Evolutionary conservation across 805 yeast genomes (phyloP).

Genomic region (Tetrapisispora phaffii): DNA sequence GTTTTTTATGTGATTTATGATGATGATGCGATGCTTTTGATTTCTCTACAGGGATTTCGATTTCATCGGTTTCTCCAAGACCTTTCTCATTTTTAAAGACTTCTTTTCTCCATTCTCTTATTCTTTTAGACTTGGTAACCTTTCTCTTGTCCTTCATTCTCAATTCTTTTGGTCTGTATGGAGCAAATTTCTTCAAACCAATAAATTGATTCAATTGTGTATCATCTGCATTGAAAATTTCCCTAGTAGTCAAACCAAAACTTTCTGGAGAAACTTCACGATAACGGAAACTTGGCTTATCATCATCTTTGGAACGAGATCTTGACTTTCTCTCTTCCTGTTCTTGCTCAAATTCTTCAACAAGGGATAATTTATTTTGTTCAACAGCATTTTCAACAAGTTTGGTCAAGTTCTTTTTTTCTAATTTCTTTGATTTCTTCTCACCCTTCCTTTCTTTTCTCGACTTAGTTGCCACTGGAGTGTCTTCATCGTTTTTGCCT

Average conservation of each 20-base stretch:
- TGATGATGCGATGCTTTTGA: conserved; percentile 7
- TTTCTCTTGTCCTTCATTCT: conserved; percentile 72
- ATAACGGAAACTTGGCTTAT: conserved; percentile 58
- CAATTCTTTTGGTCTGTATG: conserved; percentile 71
- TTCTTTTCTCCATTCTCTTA: conserved; percentile 83
- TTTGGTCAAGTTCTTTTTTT: conserved; percentile 49
- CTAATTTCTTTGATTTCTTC: conserved; percentile 50
- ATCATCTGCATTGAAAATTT: conserved; percentile 85
- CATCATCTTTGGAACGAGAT: conserved; percentile 36
- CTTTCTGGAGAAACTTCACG: conserved; percentile 93
- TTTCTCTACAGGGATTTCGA: conserved; percentile 18
- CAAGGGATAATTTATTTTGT: conserved; percentile 50
- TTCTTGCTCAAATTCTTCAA: conserved; percentile 60
- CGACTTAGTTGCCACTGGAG: conserved; percentile 32
- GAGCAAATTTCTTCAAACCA: conserved; percentile 87
- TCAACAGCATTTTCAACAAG: conserved; percentile 75
- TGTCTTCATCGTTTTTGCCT: conserved; percentile 13
- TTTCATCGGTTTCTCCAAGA: conserved; percentile 19
- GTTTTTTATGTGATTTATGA: conserved; percentile 1
- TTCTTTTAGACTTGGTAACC: conserved; percentile 68
- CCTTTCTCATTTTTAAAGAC: conserved; percentile 61
- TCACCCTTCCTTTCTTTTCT: conserved; percentile 40
- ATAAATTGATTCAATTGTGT: conserved; percentile 71
- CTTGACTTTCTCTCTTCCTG: conserved; percentile 47
- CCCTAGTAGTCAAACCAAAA: conserved; percentile 76